Evolutionary conservation across 768 basidiomycete species (phyloP).

Genomic region (Psilocybe subaeruginosa): DNA sequence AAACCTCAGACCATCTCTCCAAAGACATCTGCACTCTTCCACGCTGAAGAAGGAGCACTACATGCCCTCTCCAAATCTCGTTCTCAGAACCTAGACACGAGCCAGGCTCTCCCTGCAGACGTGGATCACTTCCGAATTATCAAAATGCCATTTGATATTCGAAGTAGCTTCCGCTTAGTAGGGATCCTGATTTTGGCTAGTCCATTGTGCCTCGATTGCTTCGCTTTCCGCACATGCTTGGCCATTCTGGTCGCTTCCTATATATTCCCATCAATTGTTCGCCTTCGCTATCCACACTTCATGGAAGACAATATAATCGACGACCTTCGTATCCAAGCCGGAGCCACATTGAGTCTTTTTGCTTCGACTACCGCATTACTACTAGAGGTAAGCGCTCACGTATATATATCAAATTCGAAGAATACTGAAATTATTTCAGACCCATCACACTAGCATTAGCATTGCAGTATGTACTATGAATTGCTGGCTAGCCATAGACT

Average conservation of each 20-base stretch:
- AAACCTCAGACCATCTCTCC: no score
- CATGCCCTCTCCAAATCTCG: no score
- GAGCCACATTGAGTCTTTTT: not conserved
- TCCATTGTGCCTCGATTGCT: not conserved
- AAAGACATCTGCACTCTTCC: no score
- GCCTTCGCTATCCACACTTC: slow-evolving; percentile 1
- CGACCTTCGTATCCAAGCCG: not conserved
- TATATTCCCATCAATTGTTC: not conserved
- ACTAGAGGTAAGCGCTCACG: not conserved
- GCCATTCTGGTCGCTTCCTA: not conserved
- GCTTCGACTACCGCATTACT: not conserved
- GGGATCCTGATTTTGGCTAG: not conserved
- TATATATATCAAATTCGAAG: not conserved
- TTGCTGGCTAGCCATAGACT: not conserved
- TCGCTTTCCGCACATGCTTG: not conserved
- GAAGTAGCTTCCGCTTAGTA: not conserved
- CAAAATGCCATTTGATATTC: not conserved
- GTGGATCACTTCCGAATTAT: not conserved
- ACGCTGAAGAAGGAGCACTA: no score
- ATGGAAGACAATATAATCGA: slow-evolving; percentile 1
- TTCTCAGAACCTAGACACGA: not conserved
- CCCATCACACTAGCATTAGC: slow-evolving; percentile 3
- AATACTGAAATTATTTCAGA: not conserved
- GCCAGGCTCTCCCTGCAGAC: not conserved
- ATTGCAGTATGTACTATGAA: not conserved